Conservation (phyloP, 108 stramenopile genomes). For the Stephanodiscus minutulus region DNA sequence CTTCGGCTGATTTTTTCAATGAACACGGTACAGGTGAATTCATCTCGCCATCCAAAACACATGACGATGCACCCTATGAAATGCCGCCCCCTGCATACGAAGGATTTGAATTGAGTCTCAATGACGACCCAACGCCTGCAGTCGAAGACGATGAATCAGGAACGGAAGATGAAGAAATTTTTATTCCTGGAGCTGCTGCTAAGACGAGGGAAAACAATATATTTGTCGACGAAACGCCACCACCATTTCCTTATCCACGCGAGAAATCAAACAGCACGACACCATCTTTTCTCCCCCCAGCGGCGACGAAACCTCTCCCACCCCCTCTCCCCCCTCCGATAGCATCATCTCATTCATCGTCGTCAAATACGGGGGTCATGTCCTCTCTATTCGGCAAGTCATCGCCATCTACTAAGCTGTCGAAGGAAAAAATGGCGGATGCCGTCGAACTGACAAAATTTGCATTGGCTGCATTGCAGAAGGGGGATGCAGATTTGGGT, state of each 20-base stretch:
- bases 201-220: neutral
- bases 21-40: neutral
- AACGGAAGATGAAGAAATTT: conserved; percentile 51
- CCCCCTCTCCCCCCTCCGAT: conserved; percentile 41
- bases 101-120: conserved; percentile 43
- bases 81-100: conserved; percentile 21
- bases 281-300: conserved; percentile 28
- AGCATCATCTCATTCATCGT: conserved; percentile 45
- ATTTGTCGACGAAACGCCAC: conserved; percentile 32
- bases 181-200: conserved; percentile 28
- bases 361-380: conserved; percentile 25
- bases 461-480: conserved; percentile 80
- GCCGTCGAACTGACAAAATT: conserved; percentile 82
- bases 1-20: conserved; percentile 21
- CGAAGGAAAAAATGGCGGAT: conserved; percentile 74
- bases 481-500: conserved; percentile 75
- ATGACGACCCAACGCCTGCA: conserved; percentile 27
- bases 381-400: conserved; percentile 28
- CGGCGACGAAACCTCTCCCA: conserved; percentile 27
- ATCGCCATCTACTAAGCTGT: conserved; percentile 29
- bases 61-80: conserved; percentile 4
- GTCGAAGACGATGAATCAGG: conserved; percentile 38
- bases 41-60: neutral
- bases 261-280: neutral
- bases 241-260: conserved; percentile 30